Base-by-base conservation (phyloP, 306 rosid species). In the Citrullus colocynthis region DNA sequence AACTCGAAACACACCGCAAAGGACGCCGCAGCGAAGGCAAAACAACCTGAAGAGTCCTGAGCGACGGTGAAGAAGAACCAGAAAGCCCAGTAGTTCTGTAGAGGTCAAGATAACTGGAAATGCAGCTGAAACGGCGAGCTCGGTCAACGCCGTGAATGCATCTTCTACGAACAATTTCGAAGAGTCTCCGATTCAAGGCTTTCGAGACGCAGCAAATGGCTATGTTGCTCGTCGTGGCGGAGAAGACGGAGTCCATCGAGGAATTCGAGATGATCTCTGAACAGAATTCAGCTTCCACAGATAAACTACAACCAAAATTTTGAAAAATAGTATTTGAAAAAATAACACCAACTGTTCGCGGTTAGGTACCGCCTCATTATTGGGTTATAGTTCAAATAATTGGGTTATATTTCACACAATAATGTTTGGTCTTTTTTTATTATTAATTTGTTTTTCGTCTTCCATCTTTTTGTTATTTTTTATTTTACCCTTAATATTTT, bases 211-310 rank as follows among this genome's bases (percentile, higher is more conserved):
- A 78, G 82, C 78, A 82, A 28, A 90, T 82, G 41, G 86, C 86
- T 37, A 86, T 12, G 11, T 88, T 87, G 78, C 90, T 76, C 30
- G 92, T 72, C 20, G 85, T 37, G 55, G 83, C 75, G 49, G 85
- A 81, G 32, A 87, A 15, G 16, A 91, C 67, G 64, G 91, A 86
- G 81, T 94, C 98, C 97, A 94, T 94, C 55, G 85, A 71, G 69
- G 18, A 13, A n/a, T 15, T 11, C 17, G 2, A 36, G 52, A 57
- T 20, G 79, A 57, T 58, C 56, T 52, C 8, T 6, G 20, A 6
- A 34, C 12, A 15, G 11, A 34, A 6, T 36, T 63, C 44, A 28
- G 24, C 1, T 66, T 60, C 44, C 49, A 48, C 74, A n/a, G 74
- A 66, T 66, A 39, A 24, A 37, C 74, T 37, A 30, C 41, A 65